Evolutionary conservation across 73 alveolate genomes (phyloP).

Genomic region (Diophrys sp.): DNA sequence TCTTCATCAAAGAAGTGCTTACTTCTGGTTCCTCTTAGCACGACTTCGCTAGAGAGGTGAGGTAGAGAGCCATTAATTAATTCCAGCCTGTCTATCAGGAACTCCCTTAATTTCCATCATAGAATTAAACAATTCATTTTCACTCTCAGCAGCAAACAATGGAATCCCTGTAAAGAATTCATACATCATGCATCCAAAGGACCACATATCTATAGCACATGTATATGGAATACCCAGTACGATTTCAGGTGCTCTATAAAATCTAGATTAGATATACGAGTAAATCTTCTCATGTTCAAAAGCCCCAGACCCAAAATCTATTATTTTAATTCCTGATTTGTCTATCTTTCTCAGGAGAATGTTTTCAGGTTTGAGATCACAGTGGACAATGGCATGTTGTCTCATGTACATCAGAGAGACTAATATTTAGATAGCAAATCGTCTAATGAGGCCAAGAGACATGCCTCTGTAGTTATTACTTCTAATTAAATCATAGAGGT

Average conservation of each 20-base stretch:
- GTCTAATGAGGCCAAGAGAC: constrained; percentile 10
- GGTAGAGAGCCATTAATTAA: too few species aligned
- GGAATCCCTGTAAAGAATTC: constrained; percentile 30
- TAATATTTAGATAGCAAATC: constrained; percentile 27
- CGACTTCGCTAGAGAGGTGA: constrained; percentile 11
- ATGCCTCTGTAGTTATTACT: constrained; percentile 10
- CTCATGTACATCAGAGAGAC: constrained; percentile 1
- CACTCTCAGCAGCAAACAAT: constrained; percentile 28
- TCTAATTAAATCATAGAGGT: constrained; percentile 10
- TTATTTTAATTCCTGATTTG: constrained; percentile 72
- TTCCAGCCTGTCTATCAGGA: too few species aligned
- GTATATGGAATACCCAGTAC: constrained; percentile 55
- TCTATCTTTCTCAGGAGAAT: constrained; percentile 8
- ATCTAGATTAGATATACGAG: constrained; percentile 72
- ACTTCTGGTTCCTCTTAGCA: constrained; percentile 14
- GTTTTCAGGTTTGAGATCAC: constrained; percentile 36
- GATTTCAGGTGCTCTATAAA: constrained; percentile 80
- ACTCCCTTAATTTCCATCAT: constrained; percentile 24
- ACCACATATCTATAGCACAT: constrained; percentile 37
- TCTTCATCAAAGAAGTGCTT: constrained; percentile 22
- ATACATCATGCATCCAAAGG: constrained; percentile 35
- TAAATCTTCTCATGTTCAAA: constrained; percentile 71
- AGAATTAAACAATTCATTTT: constrained; percentile 22
- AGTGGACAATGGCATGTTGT: constrained; percentile 11
- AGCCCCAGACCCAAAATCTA: constrained; percentile 87